Conservation (phyloP, 345 rosid species). For the Garcia nutans region DNA sequence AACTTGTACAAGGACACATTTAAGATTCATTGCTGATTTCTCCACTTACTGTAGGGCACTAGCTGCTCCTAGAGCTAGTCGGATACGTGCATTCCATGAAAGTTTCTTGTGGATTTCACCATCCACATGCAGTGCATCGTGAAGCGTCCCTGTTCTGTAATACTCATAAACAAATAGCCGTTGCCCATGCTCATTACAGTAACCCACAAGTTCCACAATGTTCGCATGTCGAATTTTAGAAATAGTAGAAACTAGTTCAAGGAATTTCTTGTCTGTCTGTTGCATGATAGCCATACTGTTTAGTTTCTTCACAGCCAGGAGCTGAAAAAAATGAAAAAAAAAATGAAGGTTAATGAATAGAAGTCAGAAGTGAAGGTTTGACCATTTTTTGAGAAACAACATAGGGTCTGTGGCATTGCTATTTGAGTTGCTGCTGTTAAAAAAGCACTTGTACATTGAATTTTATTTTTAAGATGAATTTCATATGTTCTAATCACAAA, state of each 20-base stretch:
- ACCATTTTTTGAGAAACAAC: background rate
- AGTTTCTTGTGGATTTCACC: constrained; percentile 57
- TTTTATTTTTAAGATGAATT: too few relatives aligned
- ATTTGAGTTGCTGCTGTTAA: too few relatives aligned
- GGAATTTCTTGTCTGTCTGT: constrained; percentile 62
- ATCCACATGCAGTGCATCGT: constrained; percentile 75
- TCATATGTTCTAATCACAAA: too few relatives aligned
- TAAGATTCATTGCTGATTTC: background rate
- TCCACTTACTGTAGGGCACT: constrained; percentile 83
- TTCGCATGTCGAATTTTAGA: constrained; percentile 64
- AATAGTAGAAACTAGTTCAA: constrained; percentile 48
- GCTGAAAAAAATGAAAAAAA: constrained; percentile 36
- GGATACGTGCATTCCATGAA: constrained; percentile 73
- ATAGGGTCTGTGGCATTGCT: background rate
- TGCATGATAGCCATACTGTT: constrained; percentile 41
- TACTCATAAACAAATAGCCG: constrained; percentile 66
- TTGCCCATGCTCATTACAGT: constrained; percentile 80
- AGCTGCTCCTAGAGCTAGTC: constrained; percentile 79
- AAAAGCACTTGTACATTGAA: too few relatives aligned
- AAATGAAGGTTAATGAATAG: background rate
- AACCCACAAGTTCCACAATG: constrained; percentile 73
- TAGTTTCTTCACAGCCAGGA: constrained; percentile 82
- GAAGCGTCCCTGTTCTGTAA: constrained; percentile 63
- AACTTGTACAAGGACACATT: background rate
- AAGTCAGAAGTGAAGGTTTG: constrained; percentile 4